These are phyloP conservation scores for Emiliania huxleyi DNA, from an alignment of 78 protist species.

Conservation along the genomic window DNA sequence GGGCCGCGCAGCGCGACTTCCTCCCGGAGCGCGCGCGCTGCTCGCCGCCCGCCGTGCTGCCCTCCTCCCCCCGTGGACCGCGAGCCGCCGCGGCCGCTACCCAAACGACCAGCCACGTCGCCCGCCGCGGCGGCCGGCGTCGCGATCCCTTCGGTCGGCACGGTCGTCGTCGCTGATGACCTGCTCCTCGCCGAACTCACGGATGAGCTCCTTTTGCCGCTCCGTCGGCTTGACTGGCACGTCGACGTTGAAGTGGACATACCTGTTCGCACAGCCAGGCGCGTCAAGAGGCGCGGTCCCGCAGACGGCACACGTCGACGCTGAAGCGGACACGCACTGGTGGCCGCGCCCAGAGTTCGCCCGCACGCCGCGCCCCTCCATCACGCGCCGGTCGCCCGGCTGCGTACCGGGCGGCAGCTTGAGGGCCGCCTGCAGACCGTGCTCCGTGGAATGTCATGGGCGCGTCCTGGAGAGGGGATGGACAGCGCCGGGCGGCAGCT, in stretches of 20 bases:
- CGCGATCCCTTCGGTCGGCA: background rate
- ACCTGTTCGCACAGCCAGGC: too few species aligned
- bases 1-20: too few species aligned
- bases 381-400: slow-evolving; percentile 67
- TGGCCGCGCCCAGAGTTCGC: slow-evolving; percentile 39
- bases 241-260: slow-evolving; percentile 70
- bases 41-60: too few species aligned
- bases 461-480: too few species aligned
- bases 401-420: slow-evolving; percentile 77
- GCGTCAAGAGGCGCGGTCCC: too few species aligned
- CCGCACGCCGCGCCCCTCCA: slow-evolving; percentile 67
- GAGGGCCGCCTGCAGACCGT: too few species aligned
- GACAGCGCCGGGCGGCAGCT: too few species aligned
- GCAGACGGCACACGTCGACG: too few species aligned
- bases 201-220: slow-evolving; percentile 51
- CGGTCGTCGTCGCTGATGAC: background rate
- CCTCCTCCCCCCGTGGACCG: too few species aligned
- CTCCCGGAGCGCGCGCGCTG: too few species aligned
- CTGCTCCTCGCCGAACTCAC: slow-evolving; percentile 43
- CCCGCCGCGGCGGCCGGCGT: background rate
- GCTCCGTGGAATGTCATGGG: too few species aligned
- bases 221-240: slow-evolving; percentile 32
- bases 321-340: slow-evolving; percentile 47
- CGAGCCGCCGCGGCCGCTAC: background rate
- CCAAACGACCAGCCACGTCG: background rate